These are phyloP conservation scores for Pseudogymnoascus sp. DNA, from an alignment of 2,329 filamentous ascomycete genomes.

Conservation along the genomic window DNA sequence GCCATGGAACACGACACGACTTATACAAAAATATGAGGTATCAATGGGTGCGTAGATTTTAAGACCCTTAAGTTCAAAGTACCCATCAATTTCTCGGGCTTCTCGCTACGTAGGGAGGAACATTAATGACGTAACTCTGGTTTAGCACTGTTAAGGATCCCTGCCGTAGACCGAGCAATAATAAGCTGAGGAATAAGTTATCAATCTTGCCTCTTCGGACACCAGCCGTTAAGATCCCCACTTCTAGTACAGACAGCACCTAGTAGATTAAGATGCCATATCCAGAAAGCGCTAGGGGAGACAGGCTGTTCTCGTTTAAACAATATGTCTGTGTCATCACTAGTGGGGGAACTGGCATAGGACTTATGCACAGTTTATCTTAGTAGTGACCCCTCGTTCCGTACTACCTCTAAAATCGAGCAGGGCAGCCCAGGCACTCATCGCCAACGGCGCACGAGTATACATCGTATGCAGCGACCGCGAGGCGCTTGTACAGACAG, in stretches of 20 bases:
- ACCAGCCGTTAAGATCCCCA: neutral
- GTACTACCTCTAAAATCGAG: conserved; percentile 19
- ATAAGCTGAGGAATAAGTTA: neutral
- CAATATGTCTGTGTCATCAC: conserved; percentile 38
- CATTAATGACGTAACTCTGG: neutral
- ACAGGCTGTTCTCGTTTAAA: conserved; percentile 43
- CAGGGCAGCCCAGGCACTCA: conserved; percentile 26
- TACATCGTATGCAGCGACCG: conserved; percentile 28
- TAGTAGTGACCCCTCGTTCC: conserved; percentile 10
- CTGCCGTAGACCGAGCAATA: neutral
- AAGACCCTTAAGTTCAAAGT: no score
- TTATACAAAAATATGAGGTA: no score
- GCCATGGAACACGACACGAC: no score
- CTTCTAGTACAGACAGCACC: neutral
- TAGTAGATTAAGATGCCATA: conserved; percentile 14
- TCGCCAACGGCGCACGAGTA: conserved; percentile 27
- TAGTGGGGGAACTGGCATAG: conserved; percentile 37
- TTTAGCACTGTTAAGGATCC: neutral
- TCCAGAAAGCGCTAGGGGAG: conserved; percentile 19
- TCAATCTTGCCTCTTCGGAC: neutral
- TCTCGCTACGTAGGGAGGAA: no score
- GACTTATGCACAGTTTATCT: conserved; percentile 35
- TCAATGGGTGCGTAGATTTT: no score
- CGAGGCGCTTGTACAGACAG: conserved; percentile 26
- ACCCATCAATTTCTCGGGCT: no score